Evolutionary conservation across 306 rosid species (phyloP).

Genomic region (Vigna radiata): DNA sequence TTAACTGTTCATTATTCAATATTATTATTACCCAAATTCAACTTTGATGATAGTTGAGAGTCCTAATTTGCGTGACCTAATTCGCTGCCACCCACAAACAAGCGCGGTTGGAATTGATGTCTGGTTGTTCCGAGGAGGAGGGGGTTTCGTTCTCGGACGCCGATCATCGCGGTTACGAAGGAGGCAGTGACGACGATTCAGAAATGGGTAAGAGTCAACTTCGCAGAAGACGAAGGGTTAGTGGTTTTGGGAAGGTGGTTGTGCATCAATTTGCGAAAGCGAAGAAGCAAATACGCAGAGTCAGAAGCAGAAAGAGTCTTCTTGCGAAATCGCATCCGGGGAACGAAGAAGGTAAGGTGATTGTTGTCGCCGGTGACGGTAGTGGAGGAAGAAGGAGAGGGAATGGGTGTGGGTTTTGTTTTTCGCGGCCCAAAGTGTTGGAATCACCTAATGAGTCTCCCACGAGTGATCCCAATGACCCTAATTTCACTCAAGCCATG

Average conservation of each 20-base stretch:
- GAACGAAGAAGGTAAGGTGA: constrained; percentile 51
- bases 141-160: constrained; percentile 51
- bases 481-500: constrained; percentile 62
- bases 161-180: constrained; percentile 39
- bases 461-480: constrained; percentile 63
- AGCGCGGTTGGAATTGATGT: constrained; percentile 53
- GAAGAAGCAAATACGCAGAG: constrained; percentile 47
- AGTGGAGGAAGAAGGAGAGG: constrained; percentile 33
- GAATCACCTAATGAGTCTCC: constrained; percentile 58
- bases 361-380: constrained; percentile 25
- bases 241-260: constrained; percentile 49
- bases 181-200: constrained; percentile 46
- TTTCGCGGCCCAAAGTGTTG: constrained; percentile 53
- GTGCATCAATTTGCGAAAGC: constrained; percentile 55
- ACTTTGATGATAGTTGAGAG: constrained; percentile 21
- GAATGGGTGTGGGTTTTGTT: constrained; percentile 70
- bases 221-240: constrained; percentile 8
- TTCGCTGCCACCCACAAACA: background rate
- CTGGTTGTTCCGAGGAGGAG: constrained; percentile 56
- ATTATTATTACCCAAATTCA: constrained; percentile 4
- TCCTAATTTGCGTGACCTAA: constrained; percentile 30
- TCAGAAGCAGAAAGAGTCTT: constrained; percentile 43
- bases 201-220: constrained; percentile 43
- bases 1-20: constrained; percentile 8
- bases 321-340: constrained; percentile 37